phyloP scores from a whole-genome alignment of 2,329 filamentous ascomycete species.

The Scedosporium aurantiacum region DNA sequence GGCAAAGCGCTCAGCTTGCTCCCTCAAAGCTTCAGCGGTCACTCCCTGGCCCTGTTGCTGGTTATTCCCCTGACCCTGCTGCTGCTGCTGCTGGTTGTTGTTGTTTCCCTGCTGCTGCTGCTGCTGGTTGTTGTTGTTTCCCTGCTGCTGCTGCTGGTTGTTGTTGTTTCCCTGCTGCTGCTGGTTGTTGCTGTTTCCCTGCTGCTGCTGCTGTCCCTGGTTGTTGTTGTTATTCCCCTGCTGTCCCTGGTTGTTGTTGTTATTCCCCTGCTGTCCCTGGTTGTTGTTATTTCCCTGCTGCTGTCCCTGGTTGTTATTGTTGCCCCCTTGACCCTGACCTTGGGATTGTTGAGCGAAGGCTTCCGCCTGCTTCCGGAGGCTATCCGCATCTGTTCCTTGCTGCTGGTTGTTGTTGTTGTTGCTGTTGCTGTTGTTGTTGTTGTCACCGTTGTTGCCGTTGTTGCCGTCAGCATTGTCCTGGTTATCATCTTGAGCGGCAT shows the following conservation, averaged over 20 bases:
- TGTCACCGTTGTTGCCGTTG: slow-evolving; percentile 7
- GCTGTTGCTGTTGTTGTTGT: slow-evolving; percentile 8
- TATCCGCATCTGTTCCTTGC: slow-evolving; percentile 8
- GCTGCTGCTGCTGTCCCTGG: slow-evolving; percentile 1
- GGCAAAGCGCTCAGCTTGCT: slow-evolving; percentile 1
- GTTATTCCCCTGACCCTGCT: background rate
- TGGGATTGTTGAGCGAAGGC: background rate
- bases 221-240: slow-evolving; percentile 7
- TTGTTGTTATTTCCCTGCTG: slow-evolving; percentile 7
- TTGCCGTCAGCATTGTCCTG: slow-evolving; percentile 7
- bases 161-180: slow-evolving; percentile 7
- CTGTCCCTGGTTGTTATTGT: slow-evolving; percentile 5
- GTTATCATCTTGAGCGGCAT: slow-evolving; percentile 5
- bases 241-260: slow-evolving; percentile 8
- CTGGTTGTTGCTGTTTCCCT: slow-evolving; percentile 10
- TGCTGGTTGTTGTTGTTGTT: slow-evolving; percentile 8
- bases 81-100: background rate
- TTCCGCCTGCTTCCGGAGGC: slow-evolving; percentile 6
- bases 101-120: background rate
- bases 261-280: slow-evolving; percentile 5
- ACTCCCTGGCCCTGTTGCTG: background rate
- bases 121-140: background rate
- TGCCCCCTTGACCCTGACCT: slow-evolving; percentile 7
- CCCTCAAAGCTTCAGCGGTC: background rate
- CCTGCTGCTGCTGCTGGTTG: background rate